phyloP scores from a whole-genome alignment of 148 eudicot genomes.

The Mesembryanthemum crystallinum region DNA sequence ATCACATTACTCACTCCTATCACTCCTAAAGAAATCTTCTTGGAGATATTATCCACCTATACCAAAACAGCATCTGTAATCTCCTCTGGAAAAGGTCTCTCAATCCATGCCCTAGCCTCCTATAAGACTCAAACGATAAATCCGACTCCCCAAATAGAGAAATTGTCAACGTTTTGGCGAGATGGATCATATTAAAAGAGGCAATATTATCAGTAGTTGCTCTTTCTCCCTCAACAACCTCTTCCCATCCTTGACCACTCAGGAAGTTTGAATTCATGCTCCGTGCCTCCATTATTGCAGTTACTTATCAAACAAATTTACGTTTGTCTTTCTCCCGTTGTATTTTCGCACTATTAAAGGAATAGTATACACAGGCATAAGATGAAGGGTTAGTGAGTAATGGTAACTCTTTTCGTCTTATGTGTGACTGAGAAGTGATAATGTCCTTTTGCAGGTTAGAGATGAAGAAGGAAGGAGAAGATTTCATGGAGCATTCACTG shows the following conservation, averaged over 20 bases:
- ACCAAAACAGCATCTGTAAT: not conserved
- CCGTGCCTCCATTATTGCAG: not conserved
- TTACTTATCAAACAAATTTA: not conserved
- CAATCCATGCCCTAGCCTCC: not conserved
- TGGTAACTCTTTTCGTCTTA: not conserved
- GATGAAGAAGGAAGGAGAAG: constrained; percentile 99
- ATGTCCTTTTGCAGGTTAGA: constrained; percentile 54
- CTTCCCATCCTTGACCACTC: not conserved
- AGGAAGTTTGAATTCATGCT: not conserved
- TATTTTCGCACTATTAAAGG: not conserved
- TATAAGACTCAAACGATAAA: too few species aligned
- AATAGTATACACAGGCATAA: not conserved
- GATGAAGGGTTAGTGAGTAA: not conserved
- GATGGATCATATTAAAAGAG: not conserved
- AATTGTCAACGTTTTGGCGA: not conserved
- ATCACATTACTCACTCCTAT: too few species aligned
- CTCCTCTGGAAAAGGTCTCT: not conserved
- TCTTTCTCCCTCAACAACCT: not conserved
- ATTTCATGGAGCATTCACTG: constrained; percentile 96
- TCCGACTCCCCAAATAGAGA: not conserved
- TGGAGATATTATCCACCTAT: not conserved
- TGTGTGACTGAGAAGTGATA: not conserved
- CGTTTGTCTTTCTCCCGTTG: not conserved
- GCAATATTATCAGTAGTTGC: not conserved
- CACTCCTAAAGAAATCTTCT: too few species aligned